Conservation (phyloP, 441 rosid species). For the Eutrema salsugineum region DNA sequence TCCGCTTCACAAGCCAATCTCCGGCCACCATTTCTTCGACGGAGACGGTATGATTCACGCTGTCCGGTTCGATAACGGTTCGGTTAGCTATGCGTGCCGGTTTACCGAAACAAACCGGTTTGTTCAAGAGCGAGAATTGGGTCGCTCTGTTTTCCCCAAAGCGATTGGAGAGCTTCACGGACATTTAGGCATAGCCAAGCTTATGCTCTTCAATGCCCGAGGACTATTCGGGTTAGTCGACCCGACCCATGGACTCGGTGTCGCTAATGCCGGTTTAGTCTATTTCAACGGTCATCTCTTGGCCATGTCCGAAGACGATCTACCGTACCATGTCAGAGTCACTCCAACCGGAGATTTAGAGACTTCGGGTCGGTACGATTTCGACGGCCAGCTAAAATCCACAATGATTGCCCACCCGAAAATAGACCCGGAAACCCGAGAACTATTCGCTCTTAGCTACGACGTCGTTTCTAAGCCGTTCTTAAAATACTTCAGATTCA, state of each 20-base stretch:
- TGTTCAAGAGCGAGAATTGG: conserved; percentile 50
- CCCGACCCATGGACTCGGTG: conserved; percentile 62
- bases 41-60: conserved; percentile 91
- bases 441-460: conserved; percentile 67
- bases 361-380: conserved; percentile 66
- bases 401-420: conserved; percentile 92
- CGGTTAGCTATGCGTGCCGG: conserved; percentile 67
- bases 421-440: conserved; percentile 59
- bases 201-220: conserved; percentile 61
- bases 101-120: conserved; percentile 64
- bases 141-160: conserved; percentile 71
- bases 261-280: conserved; percentile 78
- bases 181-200: conserved; percentile 66
- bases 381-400: conserved; percentile 49
- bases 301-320: conserved; percentile 88
- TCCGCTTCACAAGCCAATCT: conserved; percentile 62
- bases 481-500: conserved; percentile 59
- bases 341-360: conserved; percentile 61
- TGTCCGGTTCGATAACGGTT: conserved; percentile 41
- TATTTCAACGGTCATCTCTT: conserved; percentile 62
- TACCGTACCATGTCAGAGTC: conserved; percentile 64
- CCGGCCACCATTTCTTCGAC: conserved; percentile 84
- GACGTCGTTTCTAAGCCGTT: conserved; percentile 65
- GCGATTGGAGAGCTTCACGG: conserved; percentile 87
- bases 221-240: conserved; percentile 60